These are phyloP conservation scores for Tulasnella sp. DNA, from an alignment of 768 basidiomycete species.

Conservation along the genomic window DNA sequence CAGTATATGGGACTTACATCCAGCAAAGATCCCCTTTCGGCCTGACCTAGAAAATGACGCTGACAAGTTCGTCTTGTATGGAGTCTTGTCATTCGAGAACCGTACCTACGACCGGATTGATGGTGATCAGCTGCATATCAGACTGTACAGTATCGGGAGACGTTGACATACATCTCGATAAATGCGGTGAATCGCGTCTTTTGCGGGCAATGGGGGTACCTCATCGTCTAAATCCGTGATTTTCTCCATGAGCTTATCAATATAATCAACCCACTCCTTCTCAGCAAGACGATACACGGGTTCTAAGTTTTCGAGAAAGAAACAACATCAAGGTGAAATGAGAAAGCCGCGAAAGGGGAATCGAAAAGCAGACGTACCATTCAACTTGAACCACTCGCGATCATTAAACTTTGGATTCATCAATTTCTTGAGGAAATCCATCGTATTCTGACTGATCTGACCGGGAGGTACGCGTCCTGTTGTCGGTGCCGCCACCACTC, in stretches of 20 bases:
- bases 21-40: constrained; percentile 80
- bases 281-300: constrained; percentile 74
- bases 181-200: constrained; percentile 85
- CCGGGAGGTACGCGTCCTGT: constrained; percentile 80
- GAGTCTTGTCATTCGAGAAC: constrained; percentile 91
- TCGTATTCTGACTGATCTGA: constrained; percentile 73
- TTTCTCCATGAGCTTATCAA: constrained; percentile 53
- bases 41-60: constrained; percentile 84
- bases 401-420: constrained; percentile 73
- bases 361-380: constrained; percentile 37
- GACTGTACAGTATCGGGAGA: background rate
- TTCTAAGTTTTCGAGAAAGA: constrained; percentile 36
- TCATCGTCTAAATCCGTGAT: constrained; percentile 68
- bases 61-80: constrained; percentile 77
- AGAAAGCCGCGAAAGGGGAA: background rate
- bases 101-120: constrained; percentile 48
- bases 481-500: constrained; percentile 69
- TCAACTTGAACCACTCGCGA: constrained; percentile 77
- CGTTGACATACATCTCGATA: constrained; percentile 65
- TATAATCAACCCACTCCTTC: constrained; percentile 80
- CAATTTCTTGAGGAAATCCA: constrained; percentile 64
- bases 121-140: background rate
- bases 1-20: constrained; percentile 43
- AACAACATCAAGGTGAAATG: background rate
- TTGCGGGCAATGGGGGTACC: constrained; percentile 79